These are phyloP conservation scores for Ogataea chonburiensis DNA, from an alignment of 805 yeast genomes.

Conservation along the genomic window DNA sequence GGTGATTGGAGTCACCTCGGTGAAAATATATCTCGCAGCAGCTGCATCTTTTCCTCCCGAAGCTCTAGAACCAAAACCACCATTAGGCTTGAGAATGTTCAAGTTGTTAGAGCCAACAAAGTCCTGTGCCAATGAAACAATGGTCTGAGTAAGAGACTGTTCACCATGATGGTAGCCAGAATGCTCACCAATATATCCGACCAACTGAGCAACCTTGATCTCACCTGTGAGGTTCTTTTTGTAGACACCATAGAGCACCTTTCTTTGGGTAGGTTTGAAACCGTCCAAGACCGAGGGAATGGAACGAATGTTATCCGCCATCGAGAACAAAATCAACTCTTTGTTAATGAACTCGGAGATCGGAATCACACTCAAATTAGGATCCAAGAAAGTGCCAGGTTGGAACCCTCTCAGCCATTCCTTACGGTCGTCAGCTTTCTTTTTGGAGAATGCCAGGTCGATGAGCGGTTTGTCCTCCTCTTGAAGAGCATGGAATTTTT, in stretches of 20 bases:
- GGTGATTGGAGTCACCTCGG: slow-evolving; percentile 77
- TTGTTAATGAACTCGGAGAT: slow-evolving; percentile 92
- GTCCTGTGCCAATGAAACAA: slow-evolving; percentile 91
- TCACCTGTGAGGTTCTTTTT: slow-evolving; percentile 74
- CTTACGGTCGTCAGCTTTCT: slow-evolving; percentile 94
- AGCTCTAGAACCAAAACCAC: slow-evolving; percentile 95
- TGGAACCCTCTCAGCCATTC: slow-evolving; percentile 91
- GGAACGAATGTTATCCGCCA: slow-evolving; percentile 95
- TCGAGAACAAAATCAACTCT: slow-evolving; percentile 88
- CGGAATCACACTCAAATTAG: slow-evolving; percentile 71
- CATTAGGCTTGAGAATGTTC: slow-evolving; percentile 82
- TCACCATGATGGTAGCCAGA: slow-evolving; percentile 98
- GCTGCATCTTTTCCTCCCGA: slow-evolving; percentile 98
- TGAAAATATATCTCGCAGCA: slow-evolving; percentile 95
- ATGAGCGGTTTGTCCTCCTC: slow-evolving; percentile 74
- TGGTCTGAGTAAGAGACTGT: slow-evolving; percentile 80
- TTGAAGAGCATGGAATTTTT: slow-evolving; percentile 77
- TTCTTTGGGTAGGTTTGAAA: slow-evolving; percentile 95
- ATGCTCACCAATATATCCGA: slow-evolving; percentile 83
- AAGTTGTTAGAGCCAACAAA: slow-evolving; percentile 91
- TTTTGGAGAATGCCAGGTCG: slow-evolving; percentile 92
- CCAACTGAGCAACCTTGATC: slow-evolving; percentile 86
- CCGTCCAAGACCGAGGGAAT: slow-evolving; percentile 95
- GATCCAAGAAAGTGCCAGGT: slow-evolving; percentile 92
- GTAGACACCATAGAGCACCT: slow-evolving; percentile 84